phyloP scores from a whole-genome alignment of 768 basidiomycete species.

The Leucocoprinus birnbaumii region DNA sequence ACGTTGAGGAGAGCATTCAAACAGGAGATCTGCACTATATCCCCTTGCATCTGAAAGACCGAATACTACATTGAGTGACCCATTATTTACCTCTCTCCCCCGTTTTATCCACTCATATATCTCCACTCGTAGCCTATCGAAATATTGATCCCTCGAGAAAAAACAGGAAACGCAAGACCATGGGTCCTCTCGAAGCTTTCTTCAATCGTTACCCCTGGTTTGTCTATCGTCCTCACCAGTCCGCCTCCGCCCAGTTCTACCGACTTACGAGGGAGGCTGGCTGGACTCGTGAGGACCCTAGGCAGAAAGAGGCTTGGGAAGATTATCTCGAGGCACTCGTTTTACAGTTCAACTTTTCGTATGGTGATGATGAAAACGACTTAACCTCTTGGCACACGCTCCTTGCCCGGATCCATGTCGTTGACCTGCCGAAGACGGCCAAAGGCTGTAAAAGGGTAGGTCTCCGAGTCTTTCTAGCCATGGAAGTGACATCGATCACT shows the following conservation, averaged over 20 bases:
- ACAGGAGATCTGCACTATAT: background rate
- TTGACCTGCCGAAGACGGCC: background rate
- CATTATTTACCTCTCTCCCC: no score
- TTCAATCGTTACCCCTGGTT: slow-evolving; percentile 10
- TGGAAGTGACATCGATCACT: background rate
- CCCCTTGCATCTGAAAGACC: background rate
- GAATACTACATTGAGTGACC: background rate
- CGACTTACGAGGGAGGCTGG: background rate
- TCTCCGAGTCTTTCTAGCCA: background rate
- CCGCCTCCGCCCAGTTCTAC: slow-evolving; percentile 4
- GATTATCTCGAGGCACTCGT: slow-evolving; percentile 4
- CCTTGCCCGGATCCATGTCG: background rate
- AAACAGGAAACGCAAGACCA: background rate
- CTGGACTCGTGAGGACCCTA: background rate
- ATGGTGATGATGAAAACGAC: slow-evolving; percentile 2
- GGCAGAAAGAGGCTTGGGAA: slow-evolving; percentile 1
- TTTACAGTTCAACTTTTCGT: background rate
- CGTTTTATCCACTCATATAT: background rate
- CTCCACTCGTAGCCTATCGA: no score
- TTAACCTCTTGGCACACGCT: background rate
- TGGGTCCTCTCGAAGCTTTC: slow-evolving; percentile 3
- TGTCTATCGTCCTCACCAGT: slow-evolving; percentile 1
- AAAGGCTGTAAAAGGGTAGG: background rate
- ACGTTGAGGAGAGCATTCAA: background rate
- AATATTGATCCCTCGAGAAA: no score